Percentiles rank a stretch among this genome's conserved stretches.
Evolutionary conservation across 78 protist genomes (phyloP).

Genomic region (Monocercomonoides exilis): DNA sequence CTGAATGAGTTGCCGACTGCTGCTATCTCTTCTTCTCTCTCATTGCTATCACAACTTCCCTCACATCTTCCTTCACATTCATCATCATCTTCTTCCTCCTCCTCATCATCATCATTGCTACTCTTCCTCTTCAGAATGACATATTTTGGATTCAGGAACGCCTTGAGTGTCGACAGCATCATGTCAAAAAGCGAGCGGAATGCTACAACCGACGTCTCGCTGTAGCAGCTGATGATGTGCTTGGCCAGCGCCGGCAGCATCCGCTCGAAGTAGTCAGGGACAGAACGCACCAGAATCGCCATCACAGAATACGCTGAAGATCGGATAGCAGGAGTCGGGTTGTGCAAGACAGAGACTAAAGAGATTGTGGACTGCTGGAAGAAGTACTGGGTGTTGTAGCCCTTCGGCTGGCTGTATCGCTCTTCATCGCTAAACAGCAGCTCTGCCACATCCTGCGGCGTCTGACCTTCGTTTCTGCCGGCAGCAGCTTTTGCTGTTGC

Average conservation of each 20-base stretch:
- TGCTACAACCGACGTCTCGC: neutral
- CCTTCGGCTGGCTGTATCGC: too few relatives aligned
- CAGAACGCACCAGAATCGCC: neutral
- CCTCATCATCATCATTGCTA: neutral
- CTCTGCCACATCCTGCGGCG: too few relatives aligned
- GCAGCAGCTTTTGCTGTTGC: too few relatives aligned
- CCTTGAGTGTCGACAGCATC: neutral
- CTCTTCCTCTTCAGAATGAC: too few relatives aligned
- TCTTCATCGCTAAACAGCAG: too few relatives aligned
- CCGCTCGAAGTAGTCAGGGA: neutral
- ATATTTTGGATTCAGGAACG: too few relatives aligned
- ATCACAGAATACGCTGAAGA: neutral
- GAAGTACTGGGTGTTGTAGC: too few relatives aligned
- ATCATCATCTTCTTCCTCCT: neutral
- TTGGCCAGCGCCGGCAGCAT: neutral
- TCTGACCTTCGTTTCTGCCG: too few relatives aligned
- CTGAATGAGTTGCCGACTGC: too few relatives aligned
- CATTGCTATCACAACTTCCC: too few relatives aligned
- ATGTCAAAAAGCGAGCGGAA: neutral
- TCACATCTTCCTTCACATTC: neutral
- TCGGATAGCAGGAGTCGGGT: neutral
- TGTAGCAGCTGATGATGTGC: neutral
- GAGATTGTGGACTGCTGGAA: too few relatives aligned
- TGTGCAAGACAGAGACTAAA: neutral
- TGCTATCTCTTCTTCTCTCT: too few relatives aligned